A percentile compares a stretch with the other conserved stretches of the same genome.
phyloP scores from a whole-genome alignment of 108 stramenopile genomes.

The Schizochytrium sp. region DNA sequence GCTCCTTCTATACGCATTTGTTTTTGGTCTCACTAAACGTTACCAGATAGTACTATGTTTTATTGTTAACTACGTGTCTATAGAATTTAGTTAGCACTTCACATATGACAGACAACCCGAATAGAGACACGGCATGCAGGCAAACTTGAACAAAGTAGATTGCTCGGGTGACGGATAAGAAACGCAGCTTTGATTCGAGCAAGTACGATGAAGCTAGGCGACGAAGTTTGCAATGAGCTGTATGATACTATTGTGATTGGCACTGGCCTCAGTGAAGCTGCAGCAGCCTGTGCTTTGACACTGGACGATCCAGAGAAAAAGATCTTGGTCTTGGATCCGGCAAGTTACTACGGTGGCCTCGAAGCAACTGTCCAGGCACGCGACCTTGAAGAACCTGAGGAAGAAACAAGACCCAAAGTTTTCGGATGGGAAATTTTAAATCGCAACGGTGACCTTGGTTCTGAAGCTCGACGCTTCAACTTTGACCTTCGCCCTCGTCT shows the following conservation, averaged over 20 bases:
- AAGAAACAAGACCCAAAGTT: neutral
- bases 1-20: no score
- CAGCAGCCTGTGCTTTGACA: conserved; percentile 1
- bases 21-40: no score
- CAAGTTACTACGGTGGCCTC: conserved; percentile 31
- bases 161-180: no score
- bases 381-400: neutral
- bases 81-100: no score
- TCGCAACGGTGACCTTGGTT: neutral
- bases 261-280: conserved; percentile 41
- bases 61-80: no score
- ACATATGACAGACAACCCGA: no score
- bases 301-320: conserved; percentile 49
- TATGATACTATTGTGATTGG: conserved; percentile 13
- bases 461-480: conserved; percentile 71
- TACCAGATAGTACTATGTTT: no score
- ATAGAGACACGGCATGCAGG: no score
- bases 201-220: neutral
- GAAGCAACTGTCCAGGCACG: conserved; percentile 17
- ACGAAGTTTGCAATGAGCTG: neutral
- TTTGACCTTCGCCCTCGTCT: conserved; percentile 80
- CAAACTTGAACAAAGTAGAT: no score
- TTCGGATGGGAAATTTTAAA: neutral
- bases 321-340: neutral
- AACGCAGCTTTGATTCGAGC: neutral